phyloP scores from a whole-genome alignment of 345 rosid genomes.

The Citrus medica region DNA sequence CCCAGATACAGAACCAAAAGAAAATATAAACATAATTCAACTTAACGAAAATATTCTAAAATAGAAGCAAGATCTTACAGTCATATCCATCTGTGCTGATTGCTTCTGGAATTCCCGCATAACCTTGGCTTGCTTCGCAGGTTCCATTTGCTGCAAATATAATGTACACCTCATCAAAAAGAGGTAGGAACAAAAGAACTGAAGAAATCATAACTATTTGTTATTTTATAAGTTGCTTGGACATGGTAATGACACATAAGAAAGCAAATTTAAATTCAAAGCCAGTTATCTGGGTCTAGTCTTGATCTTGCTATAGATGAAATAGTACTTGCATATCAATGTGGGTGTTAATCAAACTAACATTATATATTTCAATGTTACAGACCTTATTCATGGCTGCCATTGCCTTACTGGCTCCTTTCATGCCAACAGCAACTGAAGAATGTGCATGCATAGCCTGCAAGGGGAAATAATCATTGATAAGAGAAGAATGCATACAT shows the following conservation, averaged over 20 bases:
- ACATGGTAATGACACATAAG: not conserved
- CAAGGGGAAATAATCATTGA: constrained; percentile 14
- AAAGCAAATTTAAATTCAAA: constrained; percentile 1
- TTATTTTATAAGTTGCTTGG: not conserved
- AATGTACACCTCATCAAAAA: constrained; percentile 2
- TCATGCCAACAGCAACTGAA: constrained; percentile 87
- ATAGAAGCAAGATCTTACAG: constrained; percentile 49
- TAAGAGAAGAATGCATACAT: constrained; percentile 12
- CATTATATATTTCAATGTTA: not conserved
- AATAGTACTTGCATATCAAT: not conserved
- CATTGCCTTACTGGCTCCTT: constrained; percentile 93
- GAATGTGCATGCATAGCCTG: constrained; percentile 96
- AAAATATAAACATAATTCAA: constrained; percentile 1
- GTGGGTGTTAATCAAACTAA: not conserved
- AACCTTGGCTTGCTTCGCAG: constrained; percentile 82
- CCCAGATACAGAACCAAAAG: constrained; percentile 5
- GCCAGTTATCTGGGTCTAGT: not conserved
- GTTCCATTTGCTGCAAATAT: constrained; percentile 81
- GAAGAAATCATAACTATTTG: not conserved
- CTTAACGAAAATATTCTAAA: not conserved
- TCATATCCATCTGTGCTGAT: constrained; percentile 97
- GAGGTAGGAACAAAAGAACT: not conserved
- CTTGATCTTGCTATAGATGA: not conserved
- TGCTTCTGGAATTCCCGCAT: constrained; percentile 85
- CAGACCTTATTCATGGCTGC: constrained; percentile 83